Evolutionary conservation across 139 green algal genomes (phyloP).

Genomic region (Tetraselmis striata): DNA sequence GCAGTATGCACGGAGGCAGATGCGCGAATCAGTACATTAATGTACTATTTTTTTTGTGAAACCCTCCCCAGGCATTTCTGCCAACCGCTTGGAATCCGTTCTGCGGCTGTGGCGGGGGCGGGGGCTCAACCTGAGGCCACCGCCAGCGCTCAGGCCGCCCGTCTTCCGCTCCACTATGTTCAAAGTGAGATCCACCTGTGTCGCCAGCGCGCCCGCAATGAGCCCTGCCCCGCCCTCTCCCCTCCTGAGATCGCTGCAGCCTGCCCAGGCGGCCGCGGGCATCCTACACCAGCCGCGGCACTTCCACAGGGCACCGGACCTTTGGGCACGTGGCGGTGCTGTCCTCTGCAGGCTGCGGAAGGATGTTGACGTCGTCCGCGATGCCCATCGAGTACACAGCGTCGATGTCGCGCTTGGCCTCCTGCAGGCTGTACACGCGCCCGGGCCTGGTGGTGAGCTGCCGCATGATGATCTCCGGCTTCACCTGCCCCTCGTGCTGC

Average conservation of each 20-base stretch:
- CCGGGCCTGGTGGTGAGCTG: constrained; percentile 68
- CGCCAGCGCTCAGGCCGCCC: constrained; percentile 75
- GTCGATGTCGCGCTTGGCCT: constrained; percentile 78
- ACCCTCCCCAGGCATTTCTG: no score
- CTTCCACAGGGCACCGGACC: no score
- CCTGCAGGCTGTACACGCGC: constrained; percentile 68
- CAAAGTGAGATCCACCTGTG: constrained; percentile 79
- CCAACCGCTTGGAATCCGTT: no score
- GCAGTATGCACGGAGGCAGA: no score
- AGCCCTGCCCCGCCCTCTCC: no score
- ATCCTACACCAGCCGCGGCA: no score
- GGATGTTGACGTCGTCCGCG: constrained; percentile 91
- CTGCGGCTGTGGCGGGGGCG: no score
- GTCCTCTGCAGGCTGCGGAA: constrained; percentile 69
- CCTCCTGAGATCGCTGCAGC: no score
- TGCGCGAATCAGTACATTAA: no score
- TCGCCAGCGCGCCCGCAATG: no score
- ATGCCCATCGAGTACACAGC: constrained; percentile 85
- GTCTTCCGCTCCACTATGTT: constrained; percentile 84
- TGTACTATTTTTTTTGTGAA: no score
- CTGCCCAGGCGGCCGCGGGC: no score
- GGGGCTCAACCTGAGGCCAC: constrained; percentile 70
- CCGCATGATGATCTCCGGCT: constrained; percentile 66
- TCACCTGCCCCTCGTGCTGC: constrained; percentile 45
- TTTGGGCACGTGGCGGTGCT: constrained; percentile 49